Base-by-base conservation (phyloP, 495 filamentous ascomycete genomes). In the Hyaloscypha finlandica region DNA sequence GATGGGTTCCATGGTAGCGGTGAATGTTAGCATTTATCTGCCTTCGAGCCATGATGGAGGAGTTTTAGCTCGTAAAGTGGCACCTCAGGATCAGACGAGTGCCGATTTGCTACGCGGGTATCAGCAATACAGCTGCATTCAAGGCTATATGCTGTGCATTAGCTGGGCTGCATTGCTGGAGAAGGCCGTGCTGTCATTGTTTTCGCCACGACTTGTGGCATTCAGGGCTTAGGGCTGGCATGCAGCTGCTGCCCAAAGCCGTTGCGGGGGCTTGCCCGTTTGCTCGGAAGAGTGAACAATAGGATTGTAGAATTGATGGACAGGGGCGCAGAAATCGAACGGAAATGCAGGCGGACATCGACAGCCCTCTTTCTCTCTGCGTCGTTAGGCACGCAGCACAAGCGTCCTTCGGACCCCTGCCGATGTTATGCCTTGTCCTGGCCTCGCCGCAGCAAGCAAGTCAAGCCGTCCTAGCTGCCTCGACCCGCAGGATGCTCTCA, bases 121-220 rank as follows among this genome's bases (percentile, higher is more conserved):
- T 39, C 30, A 37, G 37, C 19, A 63, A 55, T 54, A 59, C 54
- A 42, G 53, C 29, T 51, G 20, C 6, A n/a, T 61, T 62, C 61
- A 48, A 64, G 70, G 33, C 37, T 61, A 73, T 61, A 73, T 70
- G 68, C 62, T 37, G 71, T 73, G 65, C 71, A 73, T 73, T 70
- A 73, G 68, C 37, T 51, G 53, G 30, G 55, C 61, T 61, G 61
- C 60, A 61, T 61, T 52, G 25, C 61, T 66, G 67, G 61, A 37
- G 30, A 59, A 16, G 58, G 22, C 55, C 67, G 70, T 63, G 70
- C 67, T 69, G 64, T 59, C 57, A 67, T 61, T 69, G 61, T 69
- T 72, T 51, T 55, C 12, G 51, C 31, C 16, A 59, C 29, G 56
- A 52, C 29, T 63, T 31, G 53, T 63, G 60, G 45, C 60, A 53